Evolutionary conservation across 2,329 filamentous ascomycete species (phyloP).

Genomic region (Fusarium odoratissimum): DNA sequence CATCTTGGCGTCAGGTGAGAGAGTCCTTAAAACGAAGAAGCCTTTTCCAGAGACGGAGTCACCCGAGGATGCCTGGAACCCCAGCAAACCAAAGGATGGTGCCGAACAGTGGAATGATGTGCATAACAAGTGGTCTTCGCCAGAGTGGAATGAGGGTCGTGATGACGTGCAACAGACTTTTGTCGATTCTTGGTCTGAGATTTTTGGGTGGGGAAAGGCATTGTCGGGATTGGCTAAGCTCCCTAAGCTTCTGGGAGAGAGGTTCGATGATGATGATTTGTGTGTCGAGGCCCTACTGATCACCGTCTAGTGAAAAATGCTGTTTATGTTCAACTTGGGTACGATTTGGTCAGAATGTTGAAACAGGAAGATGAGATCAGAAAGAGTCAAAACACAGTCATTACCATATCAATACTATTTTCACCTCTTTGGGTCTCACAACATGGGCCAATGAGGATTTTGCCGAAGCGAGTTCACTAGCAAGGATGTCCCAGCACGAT

Average conservation of each 20-base stretch:
- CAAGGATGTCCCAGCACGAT: neutral
- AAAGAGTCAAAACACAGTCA: neutral
- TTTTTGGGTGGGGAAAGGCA: neutral
- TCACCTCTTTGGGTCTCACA: neutral
- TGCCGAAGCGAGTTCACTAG: neutral
- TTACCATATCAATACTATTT: neutral
- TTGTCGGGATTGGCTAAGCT: neutral
- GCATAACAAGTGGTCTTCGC: neutral
- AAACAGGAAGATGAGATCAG: neutral
- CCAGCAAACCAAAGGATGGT: neutral
- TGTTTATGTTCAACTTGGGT: rapidly evolving
- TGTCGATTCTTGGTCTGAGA: neutral
- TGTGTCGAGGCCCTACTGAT: neutral
- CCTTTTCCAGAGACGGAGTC: neutral
- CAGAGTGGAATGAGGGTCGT: neutral
- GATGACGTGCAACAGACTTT: neutral
- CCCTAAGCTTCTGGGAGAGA: neutral
- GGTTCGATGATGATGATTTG: neutral
- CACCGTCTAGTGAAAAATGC: rapidly evolving
- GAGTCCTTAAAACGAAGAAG: rapidly evolving
- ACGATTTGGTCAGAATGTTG: neutral
- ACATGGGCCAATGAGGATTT: neutral
- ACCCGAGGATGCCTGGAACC: rapidly evolving
- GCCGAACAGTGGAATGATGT: neutral
- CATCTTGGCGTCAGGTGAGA: neutral